Evolutionary conservation across 1,284 basidiomycete species (phyloP), one percentile per base, ranked within the genome.

Genomic region (Vanrija pseudolonga): DNA sequence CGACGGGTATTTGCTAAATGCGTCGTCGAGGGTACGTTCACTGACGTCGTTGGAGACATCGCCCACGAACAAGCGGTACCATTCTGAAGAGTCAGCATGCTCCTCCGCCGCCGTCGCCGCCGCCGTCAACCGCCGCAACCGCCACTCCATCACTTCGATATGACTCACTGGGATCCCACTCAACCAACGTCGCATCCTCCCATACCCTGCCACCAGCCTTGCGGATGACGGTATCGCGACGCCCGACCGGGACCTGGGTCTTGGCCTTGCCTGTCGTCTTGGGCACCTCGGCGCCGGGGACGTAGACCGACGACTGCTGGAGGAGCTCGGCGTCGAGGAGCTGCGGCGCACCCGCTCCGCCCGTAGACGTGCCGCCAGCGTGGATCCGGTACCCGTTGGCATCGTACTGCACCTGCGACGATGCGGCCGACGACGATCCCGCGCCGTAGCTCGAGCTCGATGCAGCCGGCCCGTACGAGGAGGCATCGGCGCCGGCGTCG

Each of bases 21-120:
- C 93, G 65, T 90, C 90, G 47, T 91, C 79, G 18, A 98, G 82
- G 14, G 91, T 88, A 65, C 95, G 90, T 68, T 98, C 96, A 50
- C 90, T 92, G 26, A 98, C 94, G 76, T 98, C 96, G 71, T 98
- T 98, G 67, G 94, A 97, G 40, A 98, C 82, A 74, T 99, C 95
- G 47, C 96, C 96, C 20, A 99, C 92, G 68, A 99, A 99, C 44
- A 99, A 79, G 26, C 96, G 85, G 79, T 96, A 98, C 90, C 97
- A 98, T 14, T 89, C 90, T 96, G 64, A 48, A 28, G 36, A 17
- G 19, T 23, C 36, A 49, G 45, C 37, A 8, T 50, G n/a, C n/a
- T n/a, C n/a, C n/a, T n/a, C n/a, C n/a, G n/a, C n/a, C n/a, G n/a
- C n/a, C n/a, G n/a, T n/a, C n/a, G n/a, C n/a, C n/a, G n/a, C n/a